Evolutionary conservation across 805 yeast species (phyloP).

Genomic region (Barnettozyma pratensis): DNA sequence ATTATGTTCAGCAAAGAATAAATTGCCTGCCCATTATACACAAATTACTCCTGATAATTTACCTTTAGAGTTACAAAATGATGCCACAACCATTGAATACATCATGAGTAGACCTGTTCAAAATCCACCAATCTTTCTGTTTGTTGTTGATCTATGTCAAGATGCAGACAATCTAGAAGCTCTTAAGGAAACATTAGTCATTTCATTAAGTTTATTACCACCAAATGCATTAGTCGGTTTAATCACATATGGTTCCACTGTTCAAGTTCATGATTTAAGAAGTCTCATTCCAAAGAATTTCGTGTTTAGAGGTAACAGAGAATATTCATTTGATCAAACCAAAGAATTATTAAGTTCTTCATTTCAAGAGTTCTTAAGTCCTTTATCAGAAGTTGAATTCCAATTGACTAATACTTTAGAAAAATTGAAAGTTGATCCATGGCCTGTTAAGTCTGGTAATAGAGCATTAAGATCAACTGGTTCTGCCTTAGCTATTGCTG

Average conservation of each 20-base stretch:
- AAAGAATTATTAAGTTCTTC: constrained; percentile 50
- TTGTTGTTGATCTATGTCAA: constrained; percentile 85
- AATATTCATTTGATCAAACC: constrained; percentile 52
- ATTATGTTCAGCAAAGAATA: constrained; percentile 71
- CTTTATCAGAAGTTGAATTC: constrained; percentile 74
- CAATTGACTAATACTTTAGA: constrained; percentile 77
- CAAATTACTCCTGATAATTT: constrained; percentile 69
- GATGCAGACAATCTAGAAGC: constrained; percentile 83
- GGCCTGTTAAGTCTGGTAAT: constrained; percentile 82
- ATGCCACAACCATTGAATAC: constrained; percentile 78
- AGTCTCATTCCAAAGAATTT: constrained; percentile 66
- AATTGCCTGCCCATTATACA: constrained; percentile 76
- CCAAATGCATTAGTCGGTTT: constrained; percentile 87
- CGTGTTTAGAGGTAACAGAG: constrained; percentile 87
- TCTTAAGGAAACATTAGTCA: constrained; percentile 72
- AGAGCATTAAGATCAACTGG: constrained; percentile 93
- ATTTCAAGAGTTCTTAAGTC: constrained; percentile 62
- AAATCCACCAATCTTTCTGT: constrained; percentile 80
- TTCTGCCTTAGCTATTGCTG: constrained; percentile 82
- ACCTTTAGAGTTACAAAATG: constrained; percentile 72
- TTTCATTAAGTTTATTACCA: constrained; percentile 75
- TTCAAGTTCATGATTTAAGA: constrained; percentile 80
- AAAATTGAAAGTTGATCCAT: constrained; percentile 71
- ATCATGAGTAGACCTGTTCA: constrained; percentile 74
- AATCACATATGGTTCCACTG: constrained; percentile 85